Evolutionary conservation across 768 basidiomycete genomes (phyloP).

Genomic region (Auricularia auricula-judae): DNA sequence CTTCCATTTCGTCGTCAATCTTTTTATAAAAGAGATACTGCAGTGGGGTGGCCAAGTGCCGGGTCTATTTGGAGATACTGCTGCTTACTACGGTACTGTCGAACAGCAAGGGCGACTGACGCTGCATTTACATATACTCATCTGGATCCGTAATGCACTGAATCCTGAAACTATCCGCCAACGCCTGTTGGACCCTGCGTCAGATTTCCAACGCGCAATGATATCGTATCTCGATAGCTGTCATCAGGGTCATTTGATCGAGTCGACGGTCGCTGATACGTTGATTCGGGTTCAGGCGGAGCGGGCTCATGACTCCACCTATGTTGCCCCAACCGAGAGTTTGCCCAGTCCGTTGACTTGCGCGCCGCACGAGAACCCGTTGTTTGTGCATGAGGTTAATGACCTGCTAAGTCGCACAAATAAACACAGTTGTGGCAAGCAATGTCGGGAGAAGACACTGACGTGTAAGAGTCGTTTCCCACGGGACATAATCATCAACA

Average conservation of each 20-base stretch:
- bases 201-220: not conserved
- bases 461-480: not conserved
- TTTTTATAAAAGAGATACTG: constrained; percentile 9
- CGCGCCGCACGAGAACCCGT: too few relatives aligned
- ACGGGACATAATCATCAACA: not conserved
- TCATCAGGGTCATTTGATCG: not conserved
- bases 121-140: constrained; percentile 29
- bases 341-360: not conserved
- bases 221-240: not conserved
- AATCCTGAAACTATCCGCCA: constrained; percentile 16
- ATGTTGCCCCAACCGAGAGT: not conserved
- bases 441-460: constrained; percentile 9
- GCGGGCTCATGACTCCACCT: not conserved
- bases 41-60: constrained; percentile 1
- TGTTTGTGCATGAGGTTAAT: not conserved
- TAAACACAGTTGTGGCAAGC: not conserved
- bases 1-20: constrained; percentile 4
- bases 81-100: constrained; percentile 26
- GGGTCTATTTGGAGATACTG: constrained; percentile 25
- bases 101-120: constrained; percentile 33
- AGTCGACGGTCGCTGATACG: constrained; percentile 1
- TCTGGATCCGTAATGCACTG: constrained; percentile 28
- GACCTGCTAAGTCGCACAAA: not conserved
- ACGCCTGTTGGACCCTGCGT: constrained; percentile 8
- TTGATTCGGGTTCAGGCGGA: not conserved